Base-by-base conservation (phyloP, 768 basidiomycete species). In the Amanita molliuscula region DNA sequence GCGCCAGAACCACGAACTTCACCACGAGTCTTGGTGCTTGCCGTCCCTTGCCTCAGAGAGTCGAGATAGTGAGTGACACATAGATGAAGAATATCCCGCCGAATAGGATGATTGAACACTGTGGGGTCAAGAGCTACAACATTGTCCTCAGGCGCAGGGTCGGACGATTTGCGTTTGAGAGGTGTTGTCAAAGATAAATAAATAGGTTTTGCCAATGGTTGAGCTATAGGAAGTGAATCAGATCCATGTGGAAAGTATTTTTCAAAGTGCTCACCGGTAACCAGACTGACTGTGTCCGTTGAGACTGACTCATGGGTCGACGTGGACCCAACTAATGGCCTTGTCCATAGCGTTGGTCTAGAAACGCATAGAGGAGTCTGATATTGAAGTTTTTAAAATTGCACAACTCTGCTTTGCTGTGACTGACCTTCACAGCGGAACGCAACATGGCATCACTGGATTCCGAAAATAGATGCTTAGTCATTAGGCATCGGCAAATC, bases 81-180 rank as follows among this genome's bases (percentile, higher is more conserved):
- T 40, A 91, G 77, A 64, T 98, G 94, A 3, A 98, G 78, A 54
- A 99, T 88, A 64, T 97, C 94, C 18, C 82, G 79, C 44, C 95
- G 88, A 38, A 93, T 79, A 35, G 93, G 90, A 57, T 90, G 83
- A 53, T 78, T 74, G 68, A 98, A 99, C 26, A 98, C 84, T n/a
- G 77, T 74, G 1, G 85, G 80, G 60, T 89, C 78, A 25, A 89
- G 77, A 54, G 76, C 72, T 33, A 84, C 83, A 9, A 84, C 68
- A 48, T 65, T 69, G 8, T 70, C 66, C 41, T 71, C 66, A 11
- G 69, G 57, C 1, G 65, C 58, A 18, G 69, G 64, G 44, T 71
- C 73, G 37, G 69, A 66, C 33, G 68, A 59, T 29, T 63, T 61
- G 28, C 69, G 66, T 54, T 70, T 75, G 29, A 83, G 65, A 13